phyloP scores from a whole-genome alignment of 805 yeast genomes.

The Debaryomyces maramus region DNA sequence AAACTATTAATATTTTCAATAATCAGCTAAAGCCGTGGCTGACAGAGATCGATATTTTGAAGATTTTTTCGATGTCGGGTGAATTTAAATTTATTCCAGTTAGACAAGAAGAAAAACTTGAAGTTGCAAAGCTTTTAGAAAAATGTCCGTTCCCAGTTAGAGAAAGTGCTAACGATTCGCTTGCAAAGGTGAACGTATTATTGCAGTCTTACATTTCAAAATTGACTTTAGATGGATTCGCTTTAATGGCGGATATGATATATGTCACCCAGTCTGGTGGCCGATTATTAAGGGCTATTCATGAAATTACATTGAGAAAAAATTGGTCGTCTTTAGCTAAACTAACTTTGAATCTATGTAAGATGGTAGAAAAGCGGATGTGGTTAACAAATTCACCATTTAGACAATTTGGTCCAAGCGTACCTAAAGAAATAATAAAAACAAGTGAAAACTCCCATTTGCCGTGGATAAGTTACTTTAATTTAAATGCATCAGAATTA shows the following conservation, averaged over 20 bases:
- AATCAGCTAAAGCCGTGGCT: slow-evolving; percentile 62
- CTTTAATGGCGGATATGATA: slow-evolving; percentile 88
- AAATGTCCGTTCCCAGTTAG: slow-evolving; percentile 84
- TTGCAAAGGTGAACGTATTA: slow-evolving; percentile 75
- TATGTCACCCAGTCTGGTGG: slow-evolving; percentile 93
- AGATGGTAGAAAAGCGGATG: slow-evolving; percentile 75
- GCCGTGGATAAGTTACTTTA: slow-evolving; percentile 80
- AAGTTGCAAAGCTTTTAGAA: slow-evolving; percentile 65
- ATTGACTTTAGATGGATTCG: slow-evolving; percentile 79
- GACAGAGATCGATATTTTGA: slow-evolving; percentile 69
- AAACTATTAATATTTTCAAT: slow-evolving; percentile 69
- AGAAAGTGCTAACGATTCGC: slow-evolving; percentile 66
- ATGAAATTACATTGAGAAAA: slow-evolving; percentile 69
- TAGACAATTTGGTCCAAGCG: slow-evolving; percentile 69
- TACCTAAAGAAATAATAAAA: slow-evolving; percentile 67
- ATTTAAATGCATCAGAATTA: slow-evolving; percentile 70
- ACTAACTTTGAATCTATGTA: slow-evolving; percentile 61
- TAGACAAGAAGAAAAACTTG: slow-evolving; percentile 80
- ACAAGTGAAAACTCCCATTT: slow-evolving; percentile 77
- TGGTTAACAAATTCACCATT: slow-evolving; percentile 89
- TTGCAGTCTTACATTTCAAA: slow-evolving; percentile 86
- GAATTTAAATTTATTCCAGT: slow-evolving; percentile 86
- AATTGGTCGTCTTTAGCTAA: slow-evolving; percentile 70
- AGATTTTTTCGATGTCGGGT: slow-evolving; percentile 75
- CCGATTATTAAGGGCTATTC: slow-evolving; percentile 79